Conservation (phyloP, 2,329 filamentous ascomycete genomes). For the Metarhizium album region DNA sequence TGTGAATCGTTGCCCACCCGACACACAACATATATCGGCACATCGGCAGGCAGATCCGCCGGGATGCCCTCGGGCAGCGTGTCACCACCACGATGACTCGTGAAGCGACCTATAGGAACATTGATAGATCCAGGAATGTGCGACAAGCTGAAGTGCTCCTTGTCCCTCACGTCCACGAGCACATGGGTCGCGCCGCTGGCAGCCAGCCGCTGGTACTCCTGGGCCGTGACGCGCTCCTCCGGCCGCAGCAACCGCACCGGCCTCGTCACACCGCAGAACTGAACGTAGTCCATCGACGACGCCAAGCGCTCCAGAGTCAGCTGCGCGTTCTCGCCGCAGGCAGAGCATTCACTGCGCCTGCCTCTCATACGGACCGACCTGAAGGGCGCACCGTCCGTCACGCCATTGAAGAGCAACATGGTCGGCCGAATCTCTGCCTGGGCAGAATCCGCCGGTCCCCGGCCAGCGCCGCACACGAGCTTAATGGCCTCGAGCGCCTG, state of each 20-base stretch:
- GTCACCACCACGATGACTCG: conserved; percentile 29
- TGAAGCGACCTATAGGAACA: conserved; percentile 48
- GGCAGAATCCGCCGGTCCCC: conserved; percentile 10
- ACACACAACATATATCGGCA: conserved; percentile 61
- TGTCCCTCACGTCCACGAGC: conserved; percentile 74
- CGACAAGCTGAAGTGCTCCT: conserved; percentile 74
- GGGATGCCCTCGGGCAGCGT: conserved; percentile 27
- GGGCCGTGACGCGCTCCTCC: conserved; percentile 57
- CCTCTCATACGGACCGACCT: conserved; percentile 64
- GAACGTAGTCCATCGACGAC: conserved; percentile 65
- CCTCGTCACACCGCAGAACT: conserved; percentile 63
- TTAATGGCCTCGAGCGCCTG: conserved; percentile 87
- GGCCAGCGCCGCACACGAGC: conserved; percentile 45
- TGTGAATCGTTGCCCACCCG: conserved; percentile 73
- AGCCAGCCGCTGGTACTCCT: conserved; percentile 38
- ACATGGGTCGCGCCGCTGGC: conserved; percentile 30
- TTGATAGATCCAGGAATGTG: conserved; percentile 67
- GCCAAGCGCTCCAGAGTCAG: conserved; percentile 53
- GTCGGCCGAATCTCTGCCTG: conserved; percentile 15
- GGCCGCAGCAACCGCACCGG: conserved; percentile 46
- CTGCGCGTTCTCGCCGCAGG: conserved; percentile 52
- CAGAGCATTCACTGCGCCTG: conserved; percentile 59
- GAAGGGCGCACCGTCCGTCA: conserved; percentile 38
- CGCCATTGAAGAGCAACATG: conserved; percentile 39
- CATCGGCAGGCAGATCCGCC: conserved; percentile 24